phyloP scores from a whole-genome alignment of 345 rosid genomes.

The Eucalyptus leucophloia region DNA sequence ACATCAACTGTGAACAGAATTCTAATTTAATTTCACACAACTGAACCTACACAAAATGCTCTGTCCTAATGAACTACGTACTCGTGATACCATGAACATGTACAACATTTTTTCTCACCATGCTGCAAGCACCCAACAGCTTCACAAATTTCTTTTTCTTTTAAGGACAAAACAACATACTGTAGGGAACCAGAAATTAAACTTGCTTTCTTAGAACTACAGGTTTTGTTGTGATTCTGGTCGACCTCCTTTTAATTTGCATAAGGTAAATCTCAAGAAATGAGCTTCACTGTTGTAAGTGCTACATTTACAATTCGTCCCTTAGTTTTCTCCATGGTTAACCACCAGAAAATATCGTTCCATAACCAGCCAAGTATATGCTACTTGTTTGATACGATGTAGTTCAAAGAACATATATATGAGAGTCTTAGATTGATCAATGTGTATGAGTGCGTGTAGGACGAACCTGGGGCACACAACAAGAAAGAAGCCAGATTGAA shows the following conservation, averaged over 20 bases:
- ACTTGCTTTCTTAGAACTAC: background rate
- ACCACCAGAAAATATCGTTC: background rate
- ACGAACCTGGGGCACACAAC: background rate
- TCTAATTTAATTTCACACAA: background rate
- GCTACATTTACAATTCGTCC: background rate
- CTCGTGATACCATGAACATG: background rate
- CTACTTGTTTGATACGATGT: background rate
- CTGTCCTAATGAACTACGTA: background rate
- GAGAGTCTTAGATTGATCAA: background rate
- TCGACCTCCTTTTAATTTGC: background rate
- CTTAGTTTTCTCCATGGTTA: background rate
- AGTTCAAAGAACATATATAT: background rate
- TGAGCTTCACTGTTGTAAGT: background rate
- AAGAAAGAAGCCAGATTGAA: background rate
- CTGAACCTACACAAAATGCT: background rate
- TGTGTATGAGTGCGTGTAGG: background rate
- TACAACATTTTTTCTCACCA: background rate
- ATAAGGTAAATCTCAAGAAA: background rate
- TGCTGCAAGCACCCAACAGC: background rate
- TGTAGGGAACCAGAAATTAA: background rate
- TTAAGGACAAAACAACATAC: background rate
- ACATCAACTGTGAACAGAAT: background rate
- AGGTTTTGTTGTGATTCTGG: background rate
- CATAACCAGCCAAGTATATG: background rate
- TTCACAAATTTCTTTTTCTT: background rate